Percentiles rank a stretch among this genome's conserved stretches.
Conservation (phyloP, 1,139 yeast species). For the Citeromyces hawaiiensis region DNA sequence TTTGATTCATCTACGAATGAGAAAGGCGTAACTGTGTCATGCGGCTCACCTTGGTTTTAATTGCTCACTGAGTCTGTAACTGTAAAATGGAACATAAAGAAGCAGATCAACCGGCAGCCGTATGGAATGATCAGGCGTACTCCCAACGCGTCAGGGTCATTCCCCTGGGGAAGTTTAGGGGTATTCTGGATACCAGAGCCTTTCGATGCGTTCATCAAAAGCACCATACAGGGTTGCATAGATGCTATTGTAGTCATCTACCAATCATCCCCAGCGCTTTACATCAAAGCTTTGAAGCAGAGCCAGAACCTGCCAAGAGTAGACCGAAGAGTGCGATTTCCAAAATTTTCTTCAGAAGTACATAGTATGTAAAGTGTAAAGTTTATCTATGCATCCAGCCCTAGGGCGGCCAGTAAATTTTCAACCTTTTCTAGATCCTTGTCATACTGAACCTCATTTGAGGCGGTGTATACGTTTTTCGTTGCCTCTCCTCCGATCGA, state of each 20-base stretch:
- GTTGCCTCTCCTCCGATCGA: slow-evolving; percentile 3
- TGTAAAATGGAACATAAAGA: neutral
- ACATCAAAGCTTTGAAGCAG: neutral
- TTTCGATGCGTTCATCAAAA: neutral
- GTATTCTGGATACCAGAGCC: neutral
- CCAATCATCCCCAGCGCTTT: neutral
- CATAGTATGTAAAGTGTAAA: neutral
- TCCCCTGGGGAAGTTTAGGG: neutral
- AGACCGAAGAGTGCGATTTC: neutral
- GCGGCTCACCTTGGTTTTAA: neutral
- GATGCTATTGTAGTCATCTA: slow-evolving; percentile 1
- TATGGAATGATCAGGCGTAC: neutral
- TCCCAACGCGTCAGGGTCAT: neutral
- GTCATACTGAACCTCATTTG: slow-evolving; percentile 15
- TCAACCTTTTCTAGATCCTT: slow-evolving; percentile 28
- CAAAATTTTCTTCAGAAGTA: neutral
- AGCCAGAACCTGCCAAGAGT: neutral
- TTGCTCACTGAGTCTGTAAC: slow-evolving; percentile 1
- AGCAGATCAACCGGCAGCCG: neutral
- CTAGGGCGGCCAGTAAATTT: slow-evolving; percentile 23
- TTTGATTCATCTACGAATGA: slow-evolving; percentile 16
- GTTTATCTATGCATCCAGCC: slow-evolving; percentile 25
- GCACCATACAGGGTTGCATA: neutral
- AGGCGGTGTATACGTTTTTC: slow-evolving; percentile 1
- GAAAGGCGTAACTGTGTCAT: slow-evolving; percentile 4